Percentiles rank a stretch among this genome's conserved stretches.
Evolutionary conservation across 371 early-diverging fungal species (phyloP).

Genomic region (Mucor sp.): DNA sequence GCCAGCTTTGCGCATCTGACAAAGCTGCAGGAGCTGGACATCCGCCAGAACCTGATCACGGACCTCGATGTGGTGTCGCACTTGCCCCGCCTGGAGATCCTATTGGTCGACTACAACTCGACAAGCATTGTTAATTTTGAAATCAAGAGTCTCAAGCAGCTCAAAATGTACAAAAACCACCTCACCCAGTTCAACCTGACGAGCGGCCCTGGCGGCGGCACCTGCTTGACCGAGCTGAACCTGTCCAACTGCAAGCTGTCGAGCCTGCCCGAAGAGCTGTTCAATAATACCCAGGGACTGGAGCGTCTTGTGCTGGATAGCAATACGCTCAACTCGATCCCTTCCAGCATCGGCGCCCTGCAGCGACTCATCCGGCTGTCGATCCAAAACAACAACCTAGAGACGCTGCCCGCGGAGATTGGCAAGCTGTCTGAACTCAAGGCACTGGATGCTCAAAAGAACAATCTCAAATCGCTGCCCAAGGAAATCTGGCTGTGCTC

Average conservation of each 20-base stretch:
- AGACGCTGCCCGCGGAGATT: conserved; percentile 43
- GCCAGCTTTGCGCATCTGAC: conserved; percentile 55
- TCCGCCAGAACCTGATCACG: conserved; percentile 74
- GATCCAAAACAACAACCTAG: conserved; percentile 63
- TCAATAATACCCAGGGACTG: conserved; percentile 59
- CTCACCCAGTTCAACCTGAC: conserved; percentile 56
- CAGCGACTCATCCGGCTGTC: conserved; percentile 59
- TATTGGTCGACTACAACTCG: conserved; percentile 74
- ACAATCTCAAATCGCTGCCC: conserved; percentile 77
- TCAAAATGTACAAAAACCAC: conserved; percentile 63
- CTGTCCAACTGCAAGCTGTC: conserved; percentile 77
- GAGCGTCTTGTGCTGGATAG: conserved; percentile 71
- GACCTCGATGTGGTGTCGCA: conserved; percentile 62
- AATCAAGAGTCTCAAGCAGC: conserved; percentile 41
- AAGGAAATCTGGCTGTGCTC: conserved; percentile 86
- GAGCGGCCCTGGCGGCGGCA: background rate
- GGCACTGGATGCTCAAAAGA: conserved; percentile 45
- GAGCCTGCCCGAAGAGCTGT: conserved; percentile 68
- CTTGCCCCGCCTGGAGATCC: conserved; percentile 58
- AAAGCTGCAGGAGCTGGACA: conserved; percentile 71
- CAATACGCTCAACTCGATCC: conserved; percentile 76
- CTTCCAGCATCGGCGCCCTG: conserved; percentile 67
- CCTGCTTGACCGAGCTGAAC: conserved; percentile 59
- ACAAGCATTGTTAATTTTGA: conserved; percentile 56
- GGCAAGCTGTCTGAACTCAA: conserved; percentile 36